Evolutionary conservation across 352 stramenopile genomes (phyloP).

Genomic region (Peronospora destructor): DNA sequence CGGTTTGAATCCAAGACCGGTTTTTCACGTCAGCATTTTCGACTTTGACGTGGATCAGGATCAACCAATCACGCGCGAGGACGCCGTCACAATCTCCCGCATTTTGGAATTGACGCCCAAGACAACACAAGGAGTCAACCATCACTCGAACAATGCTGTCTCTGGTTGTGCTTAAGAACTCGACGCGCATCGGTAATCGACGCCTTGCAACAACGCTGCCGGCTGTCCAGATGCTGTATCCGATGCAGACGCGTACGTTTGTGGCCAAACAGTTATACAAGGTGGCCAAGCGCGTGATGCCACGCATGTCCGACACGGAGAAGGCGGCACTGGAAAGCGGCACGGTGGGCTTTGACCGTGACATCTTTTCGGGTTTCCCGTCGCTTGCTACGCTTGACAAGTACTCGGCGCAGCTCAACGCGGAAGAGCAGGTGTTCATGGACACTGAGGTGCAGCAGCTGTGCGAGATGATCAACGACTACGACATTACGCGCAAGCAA

Average conservation of each 20-base stretch:
- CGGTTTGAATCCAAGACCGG: background rate
- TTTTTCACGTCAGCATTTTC: constrained; percentile 12
- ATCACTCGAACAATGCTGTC: constrained; percentile 27
- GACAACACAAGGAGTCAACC: constrained; percentile 3
- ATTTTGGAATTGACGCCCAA: constrained; percentile 25
- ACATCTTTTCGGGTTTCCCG: constrained; percentile 94
- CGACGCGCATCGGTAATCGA: constrained; percentile 19
- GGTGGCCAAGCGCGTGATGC: constrained; percentile 92
- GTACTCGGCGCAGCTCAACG: constrained; percentile 89
- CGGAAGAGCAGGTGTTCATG: constrained; percentile 93
- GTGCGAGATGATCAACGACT: constrained; percentile 95
- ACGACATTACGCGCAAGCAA: constrained; percentile 87
- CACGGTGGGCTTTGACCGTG: constrained; percentile 95
- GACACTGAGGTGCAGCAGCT: constrained; percentile 94
- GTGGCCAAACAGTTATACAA: constrained; percentile 90
- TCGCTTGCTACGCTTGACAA: constrained; percentile 90
- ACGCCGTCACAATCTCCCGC: constrained; percentile 13
- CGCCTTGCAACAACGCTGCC: constrained; percentile 27
- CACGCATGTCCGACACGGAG: constrained; percentile 92
- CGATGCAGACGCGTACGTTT: constrained; percentile 58
- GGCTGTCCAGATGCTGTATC: constrained; percentile 50
- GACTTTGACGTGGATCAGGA: constrained; percentile 13
- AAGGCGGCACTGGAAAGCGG: constrained; percentile 92
- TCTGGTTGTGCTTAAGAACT: constrained; percentile 31
- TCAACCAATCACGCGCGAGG: constrained; percentile 6